Conservation (phyloP, 78 protist genomes). For the Guillardia theta region DNA sequence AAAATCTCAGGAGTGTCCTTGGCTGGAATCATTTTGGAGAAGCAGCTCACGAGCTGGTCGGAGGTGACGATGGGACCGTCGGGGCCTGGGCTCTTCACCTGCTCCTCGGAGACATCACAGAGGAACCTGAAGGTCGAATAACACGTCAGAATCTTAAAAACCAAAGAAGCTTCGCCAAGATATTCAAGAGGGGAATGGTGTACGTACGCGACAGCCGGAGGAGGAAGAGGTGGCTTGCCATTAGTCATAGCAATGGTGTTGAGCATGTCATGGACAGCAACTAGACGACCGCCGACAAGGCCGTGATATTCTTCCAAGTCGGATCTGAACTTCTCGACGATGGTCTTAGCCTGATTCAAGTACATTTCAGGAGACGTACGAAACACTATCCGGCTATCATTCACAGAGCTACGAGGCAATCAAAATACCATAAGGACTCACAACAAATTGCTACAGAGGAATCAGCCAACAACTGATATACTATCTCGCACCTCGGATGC, state of each 20-base stretch:
- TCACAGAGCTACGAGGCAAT: too few species aligned
- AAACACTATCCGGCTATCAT: too few species aligned
- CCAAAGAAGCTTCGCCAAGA: background rate
- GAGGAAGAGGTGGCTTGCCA: background rate
- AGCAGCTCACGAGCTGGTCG: background rate
- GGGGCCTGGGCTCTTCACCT: background rate
- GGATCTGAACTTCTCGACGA: background rate
- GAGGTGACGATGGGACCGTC: too few species aligned
- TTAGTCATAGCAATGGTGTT: background rate
- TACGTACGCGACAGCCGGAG: background rate
- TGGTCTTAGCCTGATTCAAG: background rate
- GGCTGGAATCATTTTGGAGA: too few species aligned
- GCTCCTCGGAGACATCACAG: background rate
- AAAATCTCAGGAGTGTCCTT: too few species aligned
- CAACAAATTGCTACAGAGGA: too few species aligned
- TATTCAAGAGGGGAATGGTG: background rate
- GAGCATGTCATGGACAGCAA: background rate
- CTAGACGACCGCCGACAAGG: background rate
- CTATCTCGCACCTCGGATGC: too few species aligned
- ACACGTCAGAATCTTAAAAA: background rate
- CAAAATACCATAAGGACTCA: too few species aligned
- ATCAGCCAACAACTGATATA: too few species aligned
- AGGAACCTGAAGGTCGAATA: background rate
- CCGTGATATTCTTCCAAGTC: background rate
- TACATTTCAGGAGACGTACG: too few species aligned